Conservation (phyloP, 1,284 basidiomycete species). For the Cryptococcus depauperatus region DNA sequence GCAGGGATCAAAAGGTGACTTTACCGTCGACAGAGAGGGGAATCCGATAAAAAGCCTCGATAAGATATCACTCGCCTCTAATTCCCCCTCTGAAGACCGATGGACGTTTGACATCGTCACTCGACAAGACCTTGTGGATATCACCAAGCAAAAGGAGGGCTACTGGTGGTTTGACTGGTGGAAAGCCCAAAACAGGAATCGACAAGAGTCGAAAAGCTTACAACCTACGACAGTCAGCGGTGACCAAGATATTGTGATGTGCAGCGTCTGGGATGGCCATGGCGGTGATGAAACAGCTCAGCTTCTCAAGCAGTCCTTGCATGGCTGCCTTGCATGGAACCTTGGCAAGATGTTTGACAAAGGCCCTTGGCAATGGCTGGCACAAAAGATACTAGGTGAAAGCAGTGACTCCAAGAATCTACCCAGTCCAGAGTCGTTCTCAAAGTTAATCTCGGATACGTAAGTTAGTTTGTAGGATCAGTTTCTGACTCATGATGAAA, state of each 20-base stretch:
- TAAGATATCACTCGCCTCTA: too few species aligned
- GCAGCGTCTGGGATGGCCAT: slow-evolving; percentile 9
- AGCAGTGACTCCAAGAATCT: not conserved
- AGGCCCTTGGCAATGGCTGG: not conserved
- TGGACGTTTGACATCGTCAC: not conserved
- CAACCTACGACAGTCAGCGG: slow-evolving; percentile 9
- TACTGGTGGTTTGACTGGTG: not conserved
- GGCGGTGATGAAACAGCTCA: not conserved
- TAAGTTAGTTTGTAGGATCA: slow-evolving; percentile 4
- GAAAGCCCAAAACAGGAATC: not conserved
- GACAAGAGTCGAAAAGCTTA: too few species aligned
- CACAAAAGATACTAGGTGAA: not conserved
- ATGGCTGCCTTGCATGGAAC: slow-evolving; percentile 9
- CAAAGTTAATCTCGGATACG: slow-evolving; percentile 5
- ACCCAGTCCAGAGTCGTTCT: not conserved
- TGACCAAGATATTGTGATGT: slow-evolving; percentile 7
- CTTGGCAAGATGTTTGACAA: not conserved
- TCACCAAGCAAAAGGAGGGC: not conserved
- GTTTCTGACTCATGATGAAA: slow-evolving; percentile 4
- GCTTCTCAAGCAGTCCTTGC: slow-evolving; percentile 4
- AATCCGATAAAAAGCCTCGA: too few species aligned
- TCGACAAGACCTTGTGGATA: not conserved
- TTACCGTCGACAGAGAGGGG: too few species aligned
- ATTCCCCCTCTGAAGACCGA: too few species aligned
- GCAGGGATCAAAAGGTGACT: too few species aligned